Percentiles rank a stretch among this genome's conserved stretches.
Evolutionary conservation across 345 rosid species (phyloP).

Genomic region (Pistacia atlantica): DNA sequence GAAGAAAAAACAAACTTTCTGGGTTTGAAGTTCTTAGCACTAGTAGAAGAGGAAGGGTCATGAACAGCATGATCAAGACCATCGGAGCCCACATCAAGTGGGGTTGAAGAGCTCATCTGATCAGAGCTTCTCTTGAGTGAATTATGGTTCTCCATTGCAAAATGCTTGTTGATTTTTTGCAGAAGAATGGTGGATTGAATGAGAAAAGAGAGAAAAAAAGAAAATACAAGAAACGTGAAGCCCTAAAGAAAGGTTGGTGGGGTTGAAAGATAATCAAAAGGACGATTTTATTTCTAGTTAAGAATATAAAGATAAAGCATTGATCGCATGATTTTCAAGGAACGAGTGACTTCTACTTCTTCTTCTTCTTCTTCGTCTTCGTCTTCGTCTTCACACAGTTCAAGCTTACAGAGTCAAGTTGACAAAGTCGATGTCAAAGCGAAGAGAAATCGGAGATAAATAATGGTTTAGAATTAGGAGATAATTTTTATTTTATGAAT

Average conservation of each 20-base stretch:
- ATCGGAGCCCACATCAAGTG: conserved; percentile 17
- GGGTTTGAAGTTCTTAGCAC: conserved; percentile 29
- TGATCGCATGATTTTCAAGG: not conserved
- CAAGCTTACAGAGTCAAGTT: no score
- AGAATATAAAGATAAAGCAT: not conserved
- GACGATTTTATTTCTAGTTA: not conserved
- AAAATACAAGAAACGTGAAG: conserved; percentile 24
- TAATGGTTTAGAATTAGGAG: no score
- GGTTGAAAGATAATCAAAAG: not conserved
- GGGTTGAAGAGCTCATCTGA: conserved; percentile 35
- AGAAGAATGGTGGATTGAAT: not conserved
- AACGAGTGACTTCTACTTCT: not conserved
- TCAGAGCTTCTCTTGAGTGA: conserved; percentile 49
- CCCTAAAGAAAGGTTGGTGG: not conserved
- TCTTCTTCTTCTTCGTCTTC: not conserved
- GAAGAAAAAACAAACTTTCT: conserved; percentile 35
- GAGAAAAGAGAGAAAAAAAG: not conserved
- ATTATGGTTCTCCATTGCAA: conserved; percentile 25
- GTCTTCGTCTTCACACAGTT: not conserved
- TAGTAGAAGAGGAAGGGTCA: conserved; percentile 2
- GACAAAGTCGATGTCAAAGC: no score
- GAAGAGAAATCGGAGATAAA: no score
- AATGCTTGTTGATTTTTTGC: conserved; percentile 26
- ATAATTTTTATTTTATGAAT: no score
- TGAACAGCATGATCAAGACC: conserved; percentile 10